Conservation (phyloP, 352 stramenopile species). For the Hyaloperonospora brassicae region DNA sequence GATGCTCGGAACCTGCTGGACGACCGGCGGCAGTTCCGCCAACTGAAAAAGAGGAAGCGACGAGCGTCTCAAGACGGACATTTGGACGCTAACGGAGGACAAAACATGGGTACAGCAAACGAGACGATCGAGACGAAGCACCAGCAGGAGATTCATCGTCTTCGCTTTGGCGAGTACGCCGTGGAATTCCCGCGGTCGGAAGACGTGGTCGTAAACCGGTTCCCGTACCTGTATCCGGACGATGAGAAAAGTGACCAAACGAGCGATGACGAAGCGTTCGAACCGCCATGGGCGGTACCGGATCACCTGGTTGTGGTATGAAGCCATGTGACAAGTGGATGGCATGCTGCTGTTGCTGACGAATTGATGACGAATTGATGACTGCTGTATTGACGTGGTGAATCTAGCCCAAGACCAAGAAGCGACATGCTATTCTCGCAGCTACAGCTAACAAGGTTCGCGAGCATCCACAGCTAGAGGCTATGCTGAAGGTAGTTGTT, state of each 20-base stretch:
- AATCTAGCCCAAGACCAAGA: conserved; percentile 35
- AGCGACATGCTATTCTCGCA: conserved; percentile 33
- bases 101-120: not conserved
- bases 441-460: conserved; percentile 41
- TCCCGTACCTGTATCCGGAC: conserved; percentile 39
- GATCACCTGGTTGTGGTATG: conserved; percentile 24
- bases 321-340: not conserved
- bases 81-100: not conserved
- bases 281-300: conserved; percentile 24
- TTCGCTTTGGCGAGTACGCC: conserved; percentile 42
- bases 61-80: not conserved
- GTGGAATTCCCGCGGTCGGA: conserved; percentile 30
- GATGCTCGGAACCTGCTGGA: conserved; percentile 57
- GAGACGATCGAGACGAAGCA: conserved; percentile 10
- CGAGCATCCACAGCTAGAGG: conserved; percentile 31
- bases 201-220: conserved; percentile 24
- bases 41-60: conserved; percentile 34
- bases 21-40: conserved; percentile 37
- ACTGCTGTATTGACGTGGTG: not conserved
- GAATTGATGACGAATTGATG: not conserved
- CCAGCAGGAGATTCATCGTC: conserved; percentile 26
- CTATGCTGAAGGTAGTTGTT: conserved; percentile 36
- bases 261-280: conserved; percentile 22
- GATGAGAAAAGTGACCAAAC: conserved; percentile 19
- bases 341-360: not conserved